These are phyloP conservation scores for Calonectria pseudoturangicola DNA, from an alignment of 2,329 filamentous ascomycete species.

Conservation along the genomic window DNA sequence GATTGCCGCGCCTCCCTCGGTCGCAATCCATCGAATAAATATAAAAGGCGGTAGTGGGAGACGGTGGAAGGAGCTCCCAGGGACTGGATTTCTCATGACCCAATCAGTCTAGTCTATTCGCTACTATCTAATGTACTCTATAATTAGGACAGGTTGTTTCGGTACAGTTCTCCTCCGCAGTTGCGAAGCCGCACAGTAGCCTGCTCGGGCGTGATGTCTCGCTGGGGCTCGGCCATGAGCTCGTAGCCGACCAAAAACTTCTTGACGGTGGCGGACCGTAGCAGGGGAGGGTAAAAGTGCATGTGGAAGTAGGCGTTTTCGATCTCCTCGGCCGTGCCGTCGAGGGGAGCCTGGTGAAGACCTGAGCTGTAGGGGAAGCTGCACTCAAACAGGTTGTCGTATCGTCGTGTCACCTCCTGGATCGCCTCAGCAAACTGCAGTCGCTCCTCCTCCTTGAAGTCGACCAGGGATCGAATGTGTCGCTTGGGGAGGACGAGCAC, in stretches of 20 bases:
- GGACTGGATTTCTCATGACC: conserved; percentile 1
- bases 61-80: neutral
- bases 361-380: conserved; percentile 98
- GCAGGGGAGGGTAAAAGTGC: conserved; percentile 96
- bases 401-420: conserved; percentile 90
- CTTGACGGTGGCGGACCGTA: conserved; percentile 93
- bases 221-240: conserved; percentile 96
- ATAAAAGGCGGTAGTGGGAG: neutral
- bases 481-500: conserved; percentile 90
- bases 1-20: neutral
- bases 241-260: conserved; percentile 99
- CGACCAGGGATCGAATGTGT: conserved; percentile 89
- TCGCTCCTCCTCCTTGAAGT: conserved; percentile 83
- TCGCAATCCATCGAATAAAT: neutral
- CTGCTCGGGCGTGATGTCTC: conserved; percentile 98
- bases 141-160: conserved; percentile 70
- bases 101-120: conserved; percentile 12
- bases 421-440: conserved; percentile 87
- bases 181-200: conserved; percentile 85
- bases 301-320: conserved; percentile 94
- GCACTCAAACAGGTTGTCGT: conserved; percentile 98
- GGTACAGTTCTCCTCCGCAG: conserved; percentile 89
- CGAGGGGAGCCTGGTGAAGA: conserved; percentile 94
- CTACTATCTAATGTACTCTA: conserved; percentile 41
- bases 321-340: conserved; percentile 87